Percentiles rank a stretch among this genome's conserved stretches.
phyloP scores from a whole-genome alignment of 2,329 filamentous ascomycete species.

The Albifimbria verrucaria region DNA sequence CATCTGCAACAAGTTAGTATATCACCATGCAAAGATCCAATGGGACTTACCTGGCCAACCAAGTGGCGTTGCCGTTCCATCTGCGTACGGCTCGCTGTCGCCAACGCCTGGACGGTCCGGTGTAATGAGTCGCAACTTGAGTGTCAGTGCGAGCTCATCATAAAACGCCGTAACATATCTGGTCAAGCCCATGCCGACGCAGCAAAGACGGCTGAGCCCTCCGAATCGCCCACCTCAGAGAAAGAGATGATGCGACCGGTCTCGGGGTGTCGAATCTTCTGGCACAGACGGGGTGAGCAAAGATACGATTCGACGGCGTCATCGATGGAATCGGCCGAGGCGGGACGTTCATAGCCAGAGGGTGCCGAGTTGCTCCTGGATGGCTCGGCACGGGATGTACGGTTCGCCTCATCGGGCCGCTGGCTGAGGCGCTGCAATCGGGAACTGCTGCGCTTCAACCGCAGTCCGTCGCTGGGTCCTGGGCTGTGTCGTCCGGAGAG shows the following conservation, averaged over 20 bases:
- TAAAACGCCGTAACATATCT: conserved; percentile 97
- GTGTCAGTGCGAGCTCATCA: conserved; percentile 84
- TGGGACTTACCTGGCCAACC: conserved; percentile 79
- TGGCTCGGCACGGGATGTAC: conserved; percentile 23
- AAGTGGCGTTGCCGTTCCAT: conserved; percentile 79
- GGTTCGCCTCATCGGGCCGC: conserved; percentile 29
- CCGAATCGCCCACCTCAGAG: conserved; percentile 90
- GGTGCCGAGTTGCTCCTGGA: conserved; percentile 27
- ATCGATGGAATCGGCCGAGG: conserved; percentile 82
- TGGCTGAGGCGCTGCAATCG: conserved; percentile 56
- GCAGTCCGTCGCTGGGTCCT: conserved; percentile 41
- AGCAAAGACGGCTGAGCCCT: conserved; percentile 89
- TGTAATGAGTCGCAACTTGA: conserved; percentile 88
- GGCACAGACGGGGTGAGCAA: conserved; percentile 76
- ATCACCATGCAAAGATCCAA: neutral
- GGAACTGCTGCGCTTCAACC: conserved; percentile 54
- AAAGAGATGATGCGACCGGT: conserved; percentile 90
- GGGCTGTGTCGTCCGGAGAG: conserved; percentile 48
- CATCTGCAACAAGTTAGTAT: conserved; percentile 45
- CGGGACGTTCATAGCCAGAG: conserved; percentile 66
- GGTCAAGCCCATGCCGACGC: conserved; percentile 95
- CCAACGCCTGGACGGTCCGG: conserved; percentile 92
- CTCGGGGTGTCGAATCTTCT: conserved; percentile 81
- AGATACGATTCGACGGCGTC: conserved; percentile 84
- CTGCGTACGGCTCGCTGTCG: conserved; percentile 80